phyloP scores from a whole-genome alignment of 2,329 filamentous ascomycete genomes.

The Myriosclerotinia curreyana region DNA sequence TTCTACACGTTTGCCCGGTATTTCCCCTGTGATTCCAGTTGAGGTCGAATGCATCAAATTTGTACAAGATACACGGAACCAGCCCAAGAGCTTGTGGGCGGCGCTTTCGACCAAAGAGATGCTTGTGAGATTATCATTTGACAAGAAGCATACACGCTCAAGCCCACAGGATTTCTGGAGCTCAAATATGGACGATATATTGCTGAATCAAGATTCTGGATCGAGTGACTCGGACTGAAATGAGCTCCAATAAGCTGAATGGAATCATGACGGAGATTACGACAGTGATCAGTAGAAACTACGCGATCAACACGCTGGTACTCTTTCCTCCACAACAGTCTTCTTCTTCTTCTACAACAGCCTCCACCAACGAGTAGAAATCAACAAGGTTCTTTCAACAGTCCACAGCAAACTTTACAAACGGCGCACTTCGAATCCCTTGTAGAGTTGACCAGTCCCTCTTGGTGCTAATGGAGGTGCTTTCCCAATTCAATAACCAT shows the following conservation, averaged over 20 bases:
- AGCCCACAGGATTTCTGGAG: background rate
- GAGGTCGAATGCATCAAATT: conserved; percentile 31
- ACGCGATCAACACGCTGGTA: background rate
- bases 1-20: too few species aligned
- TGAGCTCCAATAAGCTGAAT: too few species aligned
- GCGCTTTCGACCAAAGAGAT: background rate
- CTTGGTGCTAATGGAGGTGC: background rate
- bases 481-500: background rate
- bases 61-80: conserved; percentile 25
- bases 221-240: background rate
- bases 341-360: background rate
- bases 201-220: background rate
- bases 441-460: background rate
- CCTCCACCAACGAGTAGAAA: background rate
- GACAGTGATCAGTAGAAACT: background rate
- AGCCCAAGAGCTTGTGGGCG: conserved; percentile 31
- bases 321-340: background rate
- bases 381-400: background rate
- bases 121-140: conserved; percentile 1
- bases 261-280: too few species aligned
- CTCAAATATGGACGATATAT: background rate
- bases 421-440: background rate
- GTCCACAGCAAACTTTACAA: background rate
- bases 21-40: too few species aligned
- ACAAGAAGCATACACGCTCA: background rate